These are phyloP conservation scores for Cladosporium velox DNA, from an alignment of 2,329 filamentous ascomycete species.

Conservation along the genomic window DNA sequence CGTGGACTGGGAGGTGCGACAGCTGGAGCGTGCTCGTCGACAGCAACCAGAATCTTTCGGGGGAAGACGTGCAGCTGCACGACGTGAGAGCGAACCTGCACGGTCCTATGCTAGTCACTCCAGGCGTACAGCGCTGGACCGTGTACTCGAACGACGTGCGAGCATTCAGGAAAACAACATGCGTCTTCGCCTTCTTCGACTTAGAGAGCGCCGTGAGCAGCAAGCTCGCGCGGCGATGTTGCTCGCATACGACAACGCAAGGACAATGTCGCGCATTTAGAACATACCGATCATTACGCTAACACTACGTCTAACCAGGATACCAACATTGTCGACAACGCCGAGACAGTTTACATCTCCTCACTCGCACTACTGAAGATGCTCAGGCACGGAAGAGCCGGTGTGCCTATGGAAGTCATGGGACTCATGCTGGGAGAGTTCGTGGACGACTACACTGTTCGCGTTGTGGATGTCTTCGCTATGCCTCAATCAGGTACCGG, in stretches of 20 bases:
- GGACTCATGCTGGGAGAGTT: slow-evolving; percentile 98
- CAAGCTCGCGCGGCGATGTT: background rate
- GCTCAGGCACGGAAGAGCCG: slow-evolving; percentile 93
- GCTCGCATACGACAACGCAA: slow-evolving; percentile 4
- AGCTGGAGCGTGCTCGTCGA: background rate
- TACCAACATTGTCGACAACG: slow-evolving; percentile 95
- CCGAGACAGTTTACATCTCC: slow-evolving; percentile 98
- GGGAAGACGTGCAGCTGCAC: background rate
- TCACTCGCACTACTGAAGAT: slow-evolving; percentile 97
- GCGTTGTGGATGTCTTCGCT: slow-evolving; percentile 97
- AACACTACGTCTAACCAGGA: slow-evolving; percentile 61
- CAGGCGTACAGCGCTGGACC: background rate
- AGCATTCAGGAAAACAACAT: background rate
- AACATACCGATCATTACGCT: slow-evolving; percentile 18
- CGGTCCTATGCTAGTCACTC: background rate
- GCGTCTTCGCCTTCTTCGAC: background rate
- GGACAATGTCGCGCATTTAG: background rate
- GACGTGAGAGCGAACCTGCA: background rate
- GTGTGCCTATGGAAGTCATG: slow-evolving; percentile 99
- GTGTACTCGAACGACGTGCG: background rate
- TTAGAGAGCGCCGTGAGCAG: background rate
- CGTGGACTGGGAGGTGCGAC: background rate
- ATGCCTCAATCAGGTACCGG: slow-evolving; percentile 99
- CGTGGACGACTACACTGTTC: slow-evolving; percentile 97
- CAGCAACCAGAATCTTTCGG: background rate